Base-by-base conservation (phyloP, 176 grass and related monocot genomes). In the Alloteropsis semialata region DNA sequence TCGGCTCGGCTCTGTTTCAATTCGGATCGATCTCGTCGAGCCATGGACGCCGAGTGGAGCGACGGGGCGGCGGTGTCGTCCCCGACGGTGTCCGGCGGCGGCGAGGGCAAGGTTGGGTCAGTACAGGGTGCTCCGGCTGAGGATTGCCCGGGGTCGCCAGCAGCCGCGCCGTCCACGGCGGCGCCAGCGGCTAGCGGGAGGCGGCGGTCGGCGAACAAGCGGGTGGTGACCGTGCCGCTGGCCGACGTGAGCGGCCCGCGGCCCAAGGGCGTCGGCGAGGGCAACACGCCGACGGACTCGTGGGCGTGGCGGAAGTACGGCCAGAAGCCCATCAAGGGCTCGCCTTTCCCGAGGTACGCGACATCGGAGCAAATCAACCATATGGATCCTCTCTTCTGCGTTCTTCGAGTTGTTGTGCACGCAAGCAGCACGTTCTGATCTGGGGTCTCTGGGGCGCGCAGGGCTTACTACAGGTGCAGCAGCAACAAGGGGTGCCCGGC, bases 271-370 rank as follows among this genome's bases (percentile, higher is more conserved):
- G 92, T 85, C 79, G 92, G 92, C 59, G 90, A 94, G 87, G 90
- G 85, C 65, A 83, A 84, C 39, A 94, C 87, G 19, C 84, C 87
- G 38, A 88, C 88, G 0, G 96, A 98, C 85, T 83, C 88, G 65
- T 97, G 92, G 95, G 88, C 90, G 24, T 97, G 95, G 95, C 77
- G 95, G 38, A 97, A 97, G 86, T 97, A 97, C 83, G 95, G 95
- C 29, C 95, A 97, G 84, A 97, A 97, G 38, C 95, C 92, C 43
- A 97, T 97, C 86, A 97, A 97, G 70, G 95, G 95, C 54, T 97
- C 96, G 0, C 95, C 95, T 42, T 93, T 95, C 19, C 95, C 95
- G 58, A 94, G 95, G 95, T 98, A 78, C 44, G 44, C 8, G 14
- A 0, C 18, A 11, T 13, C 55, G 3, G 55, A 58, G 55, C 55